Evolutionary conservation across 352 stramenopile species (phyloP), one percentile per base, ranked within the genome.

Genomic region (Peronospora tabacina): DNA sequence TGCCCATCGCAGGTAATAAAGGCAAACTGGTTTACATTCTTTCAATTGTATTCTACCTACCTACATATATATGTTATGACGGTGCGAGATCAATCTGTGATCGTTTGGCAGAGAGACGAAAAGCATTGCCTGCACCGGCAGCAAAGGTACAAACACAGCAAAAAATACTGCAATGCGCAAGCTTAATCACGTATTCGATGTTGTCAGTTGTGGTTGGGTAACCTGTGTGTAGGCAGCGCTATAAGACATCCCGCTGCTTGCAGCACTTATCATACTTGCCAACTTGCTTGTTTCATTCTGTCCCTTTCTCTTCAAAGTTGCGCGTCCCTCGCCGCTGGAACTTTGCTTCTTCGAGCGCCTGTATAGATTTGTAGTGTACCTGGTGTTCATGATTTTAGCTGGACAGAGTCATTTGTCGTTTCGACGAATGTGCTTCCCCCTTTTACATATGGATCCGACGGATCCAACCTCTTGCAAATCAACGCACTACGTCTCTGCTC

Each of bases 321-420:
- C 75, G 78, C 46, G 63, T 68, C 79, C 79, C 88, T 5, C 63
- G 68, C 22, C 62, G 66, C 35, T 79, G 49, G 29, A 87, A 80
- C 32, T 68, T 75, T 3, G 69, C 52, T 53, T 91, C 52, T 53
- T 91, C 77, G 24, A 91, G 76, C 24, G 75, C 80, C 39, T 84
- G 49, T 16, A 91, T 76, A 48, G 77, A 91, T 64, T 89, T 89
- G 68, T 85, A 85, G 59, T 91, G 80, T 37, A 91, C 50, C 52
- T 81, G 72, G 44, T 91, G 69, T 45, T 82, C 75, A 47, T 91
- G 77, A 57, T 91, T 91, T 45, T 72, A 91, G 47, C 66, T 81
- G 7, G 80, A 91, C 5, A 91, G 65, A 53, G 75, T 89, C 68
- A 91, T 77, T 42, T 77, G 77, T 6, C 52, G 52, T 5, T 69